A percentile compares a stretch with the other conserved stretches of the same genome.
Evolutionary conservation across 2,329 filamentous ascomycete species (phyloP).

Genomic region (Diaporthe citri): DNA sequence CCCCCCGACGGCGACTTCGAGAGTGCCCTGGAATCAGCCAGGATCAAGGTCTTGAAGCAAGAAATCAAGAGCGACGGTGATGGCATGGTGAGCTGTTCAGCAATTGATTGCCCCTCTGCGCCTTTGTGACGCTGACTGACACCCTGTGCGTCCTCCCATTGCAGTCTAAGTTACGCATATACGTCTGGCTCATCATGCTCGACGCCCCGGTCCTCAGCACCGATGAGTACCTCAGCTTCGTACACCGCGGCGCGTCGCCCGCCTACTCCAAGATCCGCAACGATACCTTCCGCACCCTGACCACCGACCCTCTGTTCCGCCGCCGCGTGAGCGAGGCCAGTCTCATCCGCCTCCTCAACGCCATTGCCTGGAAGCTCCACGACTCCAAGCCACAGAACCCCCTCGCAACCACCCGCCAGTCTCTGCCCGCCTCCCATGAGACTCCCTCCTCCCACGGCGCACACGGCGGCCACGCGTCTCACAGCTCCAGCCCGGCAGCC

Average conservation of each 20-base stretch:
- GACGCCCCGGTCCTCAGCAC: conserved; percentile 88
- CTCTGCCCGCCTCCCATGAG: conserved; percentile 47
- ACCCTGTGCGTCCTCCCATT: not conserved
- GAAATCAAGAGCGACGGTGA: conserved; percentile 82
- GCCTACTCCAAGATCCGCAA: conserved; percentile 98
- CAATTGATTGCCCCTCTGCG: not conserved
- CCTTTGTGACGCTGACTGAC: not conserved
- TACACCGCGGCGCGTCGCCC: conserved; percentile 93
- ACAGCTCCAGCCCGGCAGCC: conserved; percentile 59
- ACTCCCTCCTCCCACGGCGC: conserved; percentile 49
- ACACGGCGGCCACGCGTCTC: conserved; percentile 47
- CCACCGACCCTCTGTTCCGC: conserved; percentile 96
- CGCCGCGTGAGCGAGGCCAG: conserved; percentile 95
- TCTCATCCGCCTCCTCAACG: conserved; percentile 93
- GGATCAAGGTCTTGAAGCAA: conserved; percentile 80
- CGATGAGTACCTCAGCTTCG: conserved; percentile 87
- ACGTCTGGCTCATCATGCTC: conserved; percentile 95
- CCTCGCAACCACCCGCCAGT: conserved; percentile 57
- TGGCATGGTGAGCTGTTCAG: conserved; percentile 75
- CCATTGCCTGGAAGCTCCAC: conserved; percentile 92
- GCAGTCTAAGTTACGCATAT: conserved; percentile 92
- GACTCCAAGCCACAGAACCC: conserved; percentile 68
- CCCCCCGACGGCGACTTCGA: conserved; percentile 78
- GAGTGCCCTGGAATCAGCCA: conserved; percentile 76
- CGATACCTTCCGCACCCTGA: conserved; percentile 96